Evolutionary conservation across 2,329 filamentous ascomycete species (phyloP).

Genomic region (Colletotrichum orbiculare): DNA sequence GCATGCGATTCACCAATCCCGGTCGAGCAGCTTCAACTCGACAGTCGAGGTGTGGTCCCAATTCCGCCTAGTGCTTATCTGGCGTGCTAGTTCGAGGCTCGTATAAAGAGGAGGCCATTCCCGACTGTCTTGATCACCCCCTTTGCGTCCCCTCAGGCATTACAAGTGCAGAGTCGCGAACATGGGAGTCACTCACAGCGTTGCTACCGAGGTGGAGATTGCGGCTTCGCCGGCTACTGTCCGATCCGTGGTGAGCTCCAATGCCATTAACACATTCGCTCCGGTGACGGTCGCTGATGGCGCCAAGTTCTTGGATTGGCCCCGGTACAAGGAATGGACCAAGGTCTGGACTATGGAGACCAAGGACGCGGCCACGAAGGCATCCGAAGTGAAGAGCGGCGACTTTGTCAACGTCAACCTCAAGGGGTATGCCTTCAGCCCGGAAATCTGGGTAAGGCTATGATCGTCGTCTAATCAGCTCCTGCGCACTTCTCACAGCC

Average conservation of each 20-base stretch:
- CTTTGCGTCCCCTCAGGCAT: no score
- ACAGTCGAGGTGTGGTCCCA: no score
- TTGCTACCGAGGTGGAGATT: constrained; percentile 5
- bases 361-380: not conserved
- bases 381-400: not conserved
- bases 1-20: no score
- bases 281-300: not conserved
- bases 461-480: not conserved
- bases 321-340: not conserved
- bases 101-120: no score
- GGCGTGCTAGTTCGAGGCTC: no score
- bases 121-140: no score
- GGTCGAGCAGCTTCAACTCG: no score
- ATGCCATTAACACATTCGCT: not conserved
- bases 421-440: not conserved
- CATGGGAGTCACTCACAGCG: not conserved
- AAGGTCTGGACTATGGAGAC: constrained; percentile 5
- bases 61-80: no score
- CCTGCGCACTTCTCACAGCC: not conserved
- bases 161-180: no score
- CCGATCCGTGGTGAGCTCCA: not conserved
- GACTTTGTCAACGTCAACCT: constrained; percentile 7
- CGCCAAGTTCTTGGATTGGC: not conserved
- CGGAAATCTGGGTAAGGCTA: not conserved
- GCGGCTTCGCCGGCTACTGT: constrained; percentile 8